Evolutionary conservation across 805 yeast genomes (phyloP).

Genomic region (Saccharomycopsis fodiens): DNA sequence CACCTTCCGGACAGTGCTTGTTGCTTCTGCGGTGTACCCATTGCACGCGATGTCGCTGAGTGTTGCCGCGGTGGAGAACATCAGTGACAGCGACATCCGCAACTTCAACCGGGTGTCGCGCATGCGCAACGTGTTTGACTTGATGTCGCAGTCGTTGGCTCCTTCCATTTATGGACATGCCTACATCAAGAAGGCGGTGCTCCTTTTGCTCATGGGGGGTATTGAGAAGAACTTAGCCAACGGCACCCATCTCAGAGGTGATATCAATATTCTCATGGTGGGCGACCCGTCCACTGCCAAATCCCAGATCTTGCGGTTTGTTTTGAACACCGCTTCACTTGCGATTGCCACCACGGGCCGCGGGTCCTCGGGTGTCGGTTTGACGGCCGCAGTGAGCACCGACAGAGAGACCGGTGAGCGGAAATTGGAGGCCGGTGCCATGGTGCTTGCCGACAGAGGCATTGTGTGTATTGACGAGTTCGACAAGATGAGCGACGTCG

Average conservation of each 20-base stretch:
- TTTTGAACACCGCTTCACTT: constrained; percentile 85
- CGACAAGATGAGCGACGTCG: constrained; percentile 95
- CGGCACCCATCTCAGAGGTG: constrained; percentile 97
- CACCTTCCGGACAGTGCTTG: constrained; percentile 71
- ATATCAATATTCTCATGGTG: constrained; percentile 90
- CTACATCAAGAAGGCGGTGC: constrained; percentile 81
- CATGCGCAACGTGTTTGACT: constrained; percentile 63
- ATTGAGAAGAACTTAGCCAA: constrained; percentile 87
- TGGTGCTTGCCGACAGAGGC: constrained; percentile 97
- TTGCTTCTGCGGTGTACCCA: constrained; percentile 86
- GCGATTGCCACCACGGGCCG: constrained; percentile 98
- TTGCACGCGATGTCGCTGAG: constrained; percentile 83
- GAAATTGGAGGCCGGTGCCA: constrained; percentile 96
- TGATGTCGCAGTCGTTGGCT: constrained; percentile 79
- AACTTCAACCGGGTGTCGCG: constrained; percentile 75
- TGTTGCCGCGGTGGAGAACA: constrained; percentile 58
- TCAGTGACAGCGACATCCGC: constrained; percentile 78
- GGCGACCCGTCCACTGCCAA: constrained; percentile 99
- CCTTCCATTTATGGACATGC: constrained; percentile 95
- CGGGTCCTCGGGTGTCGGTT: constrained; percentile 99
- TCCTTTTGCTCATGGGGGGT: constrained; percentile 89
- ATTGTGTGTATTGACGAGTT: constrained; percentile 98
- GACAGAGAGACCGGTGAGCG: constrained; percentile 97
- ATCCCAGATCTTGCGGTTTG: constrained; percentile 91
- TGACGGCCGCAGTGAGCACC: constrained; percentile 95